Base-by-base conservation (phyloP, 2,329 filamentous ascomycete genomes). In the Penicillium sp. region DNA sequence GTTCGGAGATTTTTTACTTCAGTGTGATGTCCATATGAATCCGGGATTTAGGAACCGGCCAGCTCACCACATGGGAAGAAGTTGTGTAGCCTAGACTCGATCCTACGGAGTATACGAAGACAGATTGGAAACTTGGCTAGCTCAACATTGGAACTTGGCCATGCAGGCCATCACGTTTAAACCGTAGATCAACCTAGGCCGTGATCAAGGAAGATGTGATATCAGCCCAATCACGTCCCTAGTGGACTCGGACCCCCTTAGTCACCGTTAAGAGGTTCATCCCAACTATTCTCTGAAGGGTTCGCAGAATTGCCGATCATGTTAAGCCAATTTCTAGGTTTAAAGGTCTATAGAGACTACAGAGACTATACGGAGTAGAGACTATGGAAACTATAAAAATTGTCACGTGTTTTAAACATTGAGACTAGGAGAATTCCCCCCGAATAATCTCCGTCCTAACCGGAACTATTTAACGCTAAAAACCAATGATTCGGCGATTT, bases 141-240 rank as follows among this genome's bases (percentile, higher is more conserved):
- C 7, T 49, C 36, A 13, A 49, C 15, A 54, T 55, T 53, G 25
- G 12, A 48, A 53, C 39, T 53, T 39, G n/a, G 19, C 49, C 35
- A 38, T 57, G 54, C 49, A 51, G 49, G 44, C 43, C 50, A 53
- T 53, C 49, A 53, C 55, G 49, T 35, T 57, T 53, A 42, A 57
- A 53, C 38, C 25, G 21, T 52, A 45, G 47, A 43, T 48, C 33
- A 38, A 52, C n/a, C 31, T 38, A 27, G 43, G 25, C 19, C 6
- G 41, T 54, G 42, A 49, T 41, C 35, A 19, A 43, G 48, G 49
- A 39, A 42, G 35, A 57, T 51, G 53, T 56, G 53, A 52, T 56
- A 50, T 50, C 29, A 49, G 49, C 54, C 49, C 42, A 57, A 57
- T 53, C 49, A 45, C 49, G 29, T 45, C 23, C 23, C 53, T 50